Base-by-base conservation (phyloP, 2,329 filamentous ascomycete species). In the Fusarium sambucinum region DNA sequence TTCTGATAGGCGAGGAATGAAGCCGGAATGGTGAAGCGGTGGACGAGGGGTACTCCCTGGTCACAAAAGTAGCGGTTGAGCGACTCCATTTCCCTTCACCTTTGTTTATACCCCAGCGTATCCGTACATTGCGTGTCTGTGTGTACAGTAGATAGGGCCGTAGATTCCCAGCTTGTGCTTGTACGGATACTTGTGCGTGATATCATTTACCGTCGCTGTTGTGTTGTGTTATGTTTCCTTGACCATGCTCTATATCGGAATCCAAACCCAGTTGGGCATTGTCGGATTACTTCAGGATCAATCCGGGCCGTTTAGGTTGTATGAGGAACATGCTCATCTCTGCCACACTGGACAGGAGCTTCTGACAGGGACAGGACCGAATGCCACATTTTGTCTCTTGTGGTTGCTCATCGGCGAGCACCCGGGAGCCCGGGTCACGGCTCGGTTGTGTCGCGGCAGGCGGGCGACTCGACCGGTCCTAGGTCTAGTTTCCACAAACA, bases 1-100 rank as follows among this genome's bases (percentile, higher is more conserved):
- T 60, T 65, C 66, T 68, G 66, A 68, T 68, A 68, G 66, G 66
- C 66, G 66, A 68, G 60, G 66, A 66, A 66, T 62, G 65, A 69
- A 68, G 66, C 65, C 66, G 65, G 66, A 62, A 55, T 65, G 65
- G 66, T 62, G 52, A 62, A 68, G 66, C 65, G 66, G 66, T 68
- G 65, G 66, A 64, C 59, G 59, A 64, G 59, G 60, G 53, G 65
- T 44, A 66, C 66, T 40, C 60, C 66, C 66, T 62, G 65, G 66
- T 66, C 60, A 58, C 33, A 41, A 62, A 68, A 57, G 60, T 52
- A 56, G 60, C 47, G 53, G 51, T 54, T 56, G 65, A 66, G 47
- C 32, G 60, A 52, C 52, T 69, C 55, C 59, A 52, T 66, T 52
- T 51, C 50, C 29, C 51, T 47, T 67, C 37, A 56, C 55, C 50